Conservation (phyloP, 2,329 filamentous ascomycete genomes). For the Penicillium sp. region DNA sequence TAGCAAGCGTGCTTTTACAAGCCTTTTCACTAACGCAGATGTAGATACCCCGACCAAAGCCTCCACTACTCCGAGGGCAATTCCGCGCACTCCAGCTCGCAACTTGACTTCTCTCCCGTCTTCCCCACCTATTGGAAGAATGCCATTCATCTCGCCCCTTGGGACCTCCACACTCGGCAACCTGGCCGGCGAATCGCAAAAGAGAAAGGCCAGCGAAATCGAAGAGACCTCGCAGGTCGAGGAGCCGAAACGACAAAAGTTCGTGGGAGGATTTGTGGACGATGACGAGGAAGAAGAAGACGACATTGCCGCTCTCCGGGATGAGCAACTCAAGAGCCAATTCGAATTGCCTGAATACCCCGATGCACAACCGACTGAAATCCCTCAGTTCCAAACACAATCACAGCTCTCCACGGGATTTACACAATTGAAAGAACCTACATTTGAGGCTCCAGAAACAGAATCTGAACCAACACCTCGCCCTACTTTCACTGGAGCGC, state of each 20-base stretch:
- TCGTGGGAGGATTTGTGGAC: constrained; percentile 39
- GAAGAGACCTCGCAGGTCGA: constrained; percentile 23
- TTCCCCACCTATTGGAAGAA: constrained; percentile 31
- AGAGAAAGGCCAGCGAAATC: constrained; percentile 35
- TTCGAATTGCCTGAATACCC: constrained; percentile 26
- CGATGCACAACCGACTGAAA: constrained; percentile 13
- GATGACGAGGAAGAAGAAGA: constrained; percentile 36
- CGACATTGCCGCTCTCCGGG: constrained; percentile 24
- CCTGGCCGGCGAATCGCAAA: constrained; percentile 31
- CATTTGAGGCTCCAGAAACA: constrained; percentile 2
- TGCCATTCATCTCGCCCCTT: constrained; percentile 42
- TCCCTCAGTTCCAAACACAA: constrained; percentile 12
- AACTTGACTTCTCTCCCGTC: constrained; percentile 26
- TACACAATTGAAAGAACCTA: constrained; percentile 1
- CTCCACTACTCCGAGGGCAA: constrained; percentile 10
- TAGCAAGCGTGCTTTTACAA: not conserved
- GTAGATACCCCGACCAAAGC: constrained; percentile 38
- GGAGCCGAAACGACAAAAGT: constrained; percentile 39
- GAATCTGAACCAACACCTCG: constrained; percentile 9
- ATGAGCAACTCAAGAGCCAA: constrained; percentile 29
- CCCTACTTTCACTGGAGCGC: constrained; percentile 5
- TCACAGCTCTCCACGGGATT: constrained; percentile 3
- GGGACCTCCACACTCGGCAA: constrained; percentile 35
- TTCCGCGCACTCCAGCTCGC: constrained; percentile 10
- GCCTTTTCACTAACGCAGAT: not conserved